A percentile compares a stretch with the other conserved stretches of the same genome.
Evolutionary conservation across 352 stramenopile genomes (phyloP).

Genomic region (Phytophthora agathidicida): DNA sequence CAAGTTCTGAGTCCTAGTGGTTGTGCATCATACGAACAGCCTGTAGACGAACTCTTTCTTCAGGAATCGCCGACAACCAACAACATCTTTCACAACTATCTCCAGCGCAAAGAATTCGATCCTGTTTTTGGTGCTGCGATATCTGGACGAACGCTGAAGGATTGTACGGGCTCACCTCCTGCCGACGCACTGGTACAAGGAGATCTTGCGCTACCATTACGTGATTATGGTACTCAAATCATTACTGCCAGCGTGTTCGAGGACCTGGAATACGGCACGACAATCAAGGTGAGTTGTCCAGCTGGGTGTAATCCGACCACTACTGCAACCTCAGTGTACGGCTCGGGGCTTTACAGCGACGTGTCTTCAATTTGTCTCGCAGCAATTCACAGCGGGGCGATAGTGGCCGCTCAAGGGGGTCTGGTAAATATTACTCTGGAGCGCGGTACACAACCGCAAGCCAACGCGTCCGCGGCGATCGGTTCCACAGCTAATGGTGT

Average conservation of each 20-base stretch:
- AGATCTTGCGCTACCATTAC: conserved; percentile 49
- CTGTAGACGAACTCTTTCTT: conserved; percentile 88
- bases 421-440: conserved; percentile 82
- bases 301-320: conserved; percentile 45
- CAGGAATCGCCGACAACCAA: conserved; percentile 73
- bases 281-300: conserved; percentile 85
- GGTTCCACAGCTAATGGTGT: conserved; percentile 66
- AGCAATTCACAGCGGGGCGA: conserved; percentile 89
- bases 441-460: conserved; percentile 35
- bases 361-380: conserved; percentile 90
- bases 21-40: conserved; percentile 94
- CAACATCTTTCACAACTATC: conserved; percentile 96
- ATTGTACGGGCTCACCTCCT: conserved; percentile 93
- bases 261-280: conserved; percentile 89
- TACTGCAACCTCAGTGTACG: conserved; percentile 48
- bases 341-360: conserved; percentile 87
- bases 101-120: conserved; percentile 47
- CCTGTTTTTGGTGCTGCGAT: conserved; percentile 54
- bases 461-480: background rate
- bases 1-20: conserved; percentile 92
- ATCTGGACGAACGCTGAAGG: conserved; percentile 78
- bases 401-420: conserved; percentile 46
- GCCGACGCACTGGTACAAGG: conserved; percentile 83
- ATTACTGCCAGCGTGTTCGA: conserved; percentile 63
- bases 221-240: conserved; percentile 16